These are phyloP conservation scores for Flagelloscypha sp. DNA, from an alignment of 768 basidiomycete species.

Conservation along the genomic window DNA sequence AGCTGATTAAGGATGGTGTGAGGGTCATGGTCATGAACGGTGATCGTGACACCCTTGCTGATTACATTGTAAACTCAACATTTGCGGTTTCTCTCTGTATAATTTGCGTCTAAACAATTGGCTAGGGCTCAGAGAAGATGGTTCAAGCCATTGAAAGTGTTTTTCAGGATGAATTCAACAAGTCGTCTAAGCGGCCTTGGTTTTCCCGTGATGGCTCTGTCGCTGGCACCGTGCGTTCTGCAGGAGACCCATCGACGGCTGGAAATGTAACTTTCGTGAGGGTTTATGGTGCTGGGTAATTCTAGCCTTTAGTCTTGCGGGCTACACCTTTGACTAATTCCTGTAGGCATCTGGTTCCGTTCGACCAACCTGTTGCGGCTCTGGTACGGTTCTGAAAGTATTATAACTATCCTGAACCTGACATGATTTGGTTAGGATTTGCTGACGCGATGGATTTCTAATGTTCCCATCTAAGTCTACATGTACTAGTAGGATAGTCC, in stretches of 20 bases:
- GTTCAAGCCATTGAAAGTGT: constrained; percentile 51
- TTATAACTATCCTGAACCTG: no score
- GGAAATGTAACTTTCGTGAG: constrained; percentile 83
- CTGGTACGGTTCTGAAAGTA: no score
- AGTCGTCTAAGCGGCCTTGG: constrained; percentile 47
- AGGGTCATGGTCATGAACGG: constrained; percentile 56
- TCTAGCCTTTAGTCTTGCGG: constrained; percentile 9
- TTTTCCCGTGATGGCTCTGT: constrained; percentile 40
- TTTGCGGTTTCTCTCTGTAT: constrained; percentile 34
- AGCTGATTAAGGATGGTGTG: constrained; percentile 76
- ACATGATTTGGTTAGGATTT: no score
- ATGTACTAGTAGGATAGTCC: no score
- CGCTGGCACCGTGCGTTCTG: constrained; percentile 64
- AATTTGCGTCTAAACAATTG: no score
- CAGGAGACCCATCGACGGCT: constrained; percentile 55
- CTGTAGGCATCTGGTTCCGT: constrained; percentile 79
- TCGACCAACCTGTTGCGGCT: constrained; percentile 82
- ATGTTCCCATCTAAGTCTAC: no score
- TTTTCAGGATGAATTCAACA: constrained; percentile 55
- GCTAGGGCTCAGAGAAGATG: constrained; percentile 61
- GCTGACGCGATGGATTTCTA: constrained; percentile 57
- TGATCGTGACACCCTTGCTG: constrained; percentile 19
- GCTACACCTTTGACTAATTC: constrained; percentile 6
- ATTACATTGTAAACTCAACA: constrained; percentile 19
- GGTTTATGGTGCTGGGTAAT: constrained; percentile 74